Percentiles rank a stretch among this genome's conserved stretches.
phyloP scores from a whole-genome alignment of 257 asterid species.

The Mentha longifolia region DNA sequence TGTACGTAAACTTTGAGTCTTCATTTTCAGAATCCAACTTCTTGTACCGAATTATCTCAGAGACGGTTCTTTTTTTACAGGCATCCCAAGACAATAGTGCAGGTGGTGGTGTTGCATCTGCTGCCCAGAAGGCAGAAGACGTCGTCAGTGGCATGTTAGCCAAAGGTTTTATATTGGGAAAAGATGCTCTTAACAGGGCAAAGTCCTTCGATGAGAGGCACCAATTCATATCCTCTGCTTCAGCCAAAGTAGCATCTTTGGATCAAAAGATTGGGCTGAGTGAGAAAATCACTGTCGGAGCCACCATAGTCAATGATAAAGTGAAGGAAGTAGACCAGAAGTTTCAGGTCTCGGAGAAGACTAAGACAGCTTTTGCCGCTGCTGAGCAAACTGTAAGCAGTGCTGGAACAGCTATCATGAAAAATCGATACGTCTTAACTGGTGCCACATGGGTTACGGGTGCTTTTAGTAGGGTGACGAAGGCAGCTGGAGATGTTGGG shows the following conservation, averaged over 20 bases:
- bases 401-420: constrained; percentile 68
- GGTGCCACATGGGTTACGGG: constrained; percentile 74
- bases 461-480: constrained; percentile 57
- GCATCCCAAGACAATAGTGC: constrained; percentile 42
- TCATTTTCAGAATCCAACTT: constrained; percentile 9
- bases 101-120: constrained; percentile 43
- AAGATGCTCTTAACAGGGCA: constrained; percentile 64
- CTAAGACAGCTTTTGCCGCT: constrained; percentile 58
- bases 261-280: constrained; percentile 69
- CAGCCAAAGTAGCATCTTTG: constrained; percentile 64
- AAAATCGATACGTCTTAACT: constrained; percentile 59
- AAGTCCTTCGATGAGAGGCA: constrained; percentile 70
- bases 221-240: constrained; percentile 60
- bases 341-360: constrained; percentile 68
- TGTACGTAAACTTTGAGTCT: constrained; percentile 35
- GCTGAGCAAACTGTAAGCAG: constrained; percentile 69
- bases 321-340: constrained; percentile 69
- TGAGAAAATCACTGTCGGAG: constrained; percentile 60
- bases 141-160: constrained; percentile 73
- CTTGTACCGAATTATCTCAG: constrained; percentile 4
- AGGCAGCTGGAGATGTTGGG: constrained; percentile 67
- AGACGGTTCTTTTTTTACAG: constrained; percentile 34
- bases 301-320: constrained; percentile 59
- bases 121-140: constrained; percentile 64
- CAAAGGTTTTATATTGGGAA: constrained; percentile 66